A percentile compares a stretch with the other conserved stretches of the same genome.
Conservation (phyloP, 2,329 filamentous ascomycete species). For the Coniella lustricola region DNA sequence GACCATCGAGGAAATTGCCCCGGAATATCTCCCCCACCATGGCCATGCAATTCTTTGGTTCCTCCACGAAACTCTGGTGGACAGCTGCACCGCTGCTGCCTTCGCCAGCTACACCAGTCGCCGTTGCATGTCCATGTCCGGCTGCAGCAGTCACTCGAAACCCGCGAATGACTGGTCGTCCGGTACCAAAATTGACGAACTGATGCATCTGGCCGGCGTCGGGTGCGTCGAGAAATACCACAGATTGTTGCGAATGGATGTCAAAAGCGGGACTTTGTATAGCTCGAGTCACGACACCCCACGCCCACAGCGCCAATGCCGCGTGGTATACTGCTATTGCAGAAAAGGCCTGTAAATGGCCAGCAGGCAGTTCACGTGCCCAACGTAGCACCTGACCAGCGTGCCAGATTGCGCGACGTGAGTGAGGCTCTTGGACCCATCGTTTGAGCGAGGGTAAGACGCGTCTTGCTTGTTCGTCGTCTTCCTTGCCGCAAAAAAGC, state of each 20-base stretch:
- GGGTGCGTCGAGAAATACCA: conserved; percentile 49
- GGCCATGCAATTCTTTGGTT: conserved; percentile 53
- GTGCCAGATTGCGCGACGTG: conserved; percentile 57
- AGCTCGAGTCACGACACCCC: conserved; percentile 50
- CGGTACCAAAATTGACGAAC: conserved; percentile 52
- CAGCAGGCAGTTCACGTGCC: conserved; percentile 46
- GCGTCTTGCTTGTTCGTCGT: conserved; percentile 55
- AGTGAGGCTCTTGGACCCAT: conserved; percentile 49
- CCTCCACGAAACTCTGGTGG: conserved; percentile 38
- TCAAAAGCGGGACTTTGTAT: conserved; percentile 19
- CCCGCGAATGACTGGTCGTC: conserved; percentile 42
- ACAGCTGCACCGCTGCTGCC: conserved; percentile 15
- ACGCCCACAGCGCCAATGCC: conserved; percentile 61
- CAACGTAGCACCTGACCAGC: conserved; percentile 60
- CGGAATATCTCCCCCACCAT: conserved; percentile 50
- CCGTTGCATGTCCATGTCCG: neutral
- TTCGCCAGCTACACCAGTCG: neutral
- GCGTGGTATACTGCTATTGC: conserved; percentile 65
- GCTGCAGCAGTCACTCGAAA: conserved; percentile 19
- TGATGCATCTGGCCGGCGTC: conserved; percentile 45
- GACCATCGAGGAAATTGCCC: conserved; percentile 39
- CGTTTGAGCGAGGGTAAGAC: conserved; percentile 51
- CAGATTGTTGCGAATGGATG: conserved; percentile 29
- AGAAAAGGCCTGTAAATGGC: conserved; percentile 56
- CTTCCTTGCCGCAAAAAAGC: conserved; percentile 60